Conservation (phyloP, 768 basidiomycete genomes). For the Cystobasidium ongulense region DNA sequence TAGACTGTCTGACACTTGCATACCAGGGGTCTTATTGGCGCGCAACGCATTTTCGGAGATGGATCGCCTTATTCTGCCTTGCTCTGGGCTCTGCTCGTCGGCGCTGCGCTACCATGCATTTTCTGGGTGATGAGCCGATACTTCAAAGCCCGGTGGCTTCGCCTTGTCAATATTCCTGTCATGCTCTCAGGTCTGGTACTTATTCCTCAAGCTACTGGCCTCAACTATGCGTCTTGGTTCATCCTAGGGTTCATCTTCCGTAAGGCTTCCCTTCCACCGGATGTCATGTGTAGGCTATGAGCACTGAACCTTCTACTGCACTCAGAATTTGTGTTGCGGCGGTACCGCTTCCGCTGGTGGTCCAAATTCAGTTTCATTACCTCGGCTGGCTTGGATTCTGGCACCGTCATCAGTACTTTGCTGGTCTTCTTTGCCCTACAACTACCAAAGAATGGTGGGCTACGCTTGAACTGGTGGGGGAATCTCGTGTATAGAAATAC, state of each 20-base stretch:
- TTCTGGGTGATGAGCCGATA: constrained; percentile 62
- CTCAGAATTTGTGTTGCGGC: constrained; percentile 47
- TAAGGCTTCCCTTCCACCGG: constrained; percentile 28
- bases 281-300: background rate
- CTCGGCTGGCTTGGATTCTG: constrained; percentile 50
- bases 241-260: constrained; percentile 80
- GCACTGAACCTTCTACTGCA: background rate
- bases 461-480: constrained; percentile 43
- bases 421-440: constrained; percentile 46
- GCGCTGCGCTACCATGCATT: constrained; percentile 72
- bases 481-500: constrained; percentile 39
- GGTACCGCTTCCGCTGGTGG: constrained; percentile 51
- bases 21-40: constrained; percentile 50
- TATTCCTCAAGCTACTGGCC: constrained; percentile 87
- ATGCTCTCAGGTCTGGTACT: constrained; percentile 67
- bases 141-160: constrained; percentile 64
- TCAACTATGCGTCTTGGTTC: constrained; percentile 90
- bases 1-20: background rate
- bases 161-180: constrained; percentile 74
- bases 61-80: constrained; percentile 59
- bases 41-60: constrained; percentile 51
- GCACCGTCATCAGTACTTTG: constrained; percentile 47
- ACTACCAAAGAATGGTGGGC: constrained; percentile 47
- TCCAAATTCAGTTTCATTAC: constrained; percentile 53
- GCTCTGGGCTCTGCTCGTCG: constrained; percentile 62